A percentile compares a stretch with the other conserved stretches of the same genome.
These are phyloP conservation scores for Zymoseptoria ardabiliae DNA, from an alignment of 2,329 filamentous ascomycete species.

Conservation along the genomic window DNA sequence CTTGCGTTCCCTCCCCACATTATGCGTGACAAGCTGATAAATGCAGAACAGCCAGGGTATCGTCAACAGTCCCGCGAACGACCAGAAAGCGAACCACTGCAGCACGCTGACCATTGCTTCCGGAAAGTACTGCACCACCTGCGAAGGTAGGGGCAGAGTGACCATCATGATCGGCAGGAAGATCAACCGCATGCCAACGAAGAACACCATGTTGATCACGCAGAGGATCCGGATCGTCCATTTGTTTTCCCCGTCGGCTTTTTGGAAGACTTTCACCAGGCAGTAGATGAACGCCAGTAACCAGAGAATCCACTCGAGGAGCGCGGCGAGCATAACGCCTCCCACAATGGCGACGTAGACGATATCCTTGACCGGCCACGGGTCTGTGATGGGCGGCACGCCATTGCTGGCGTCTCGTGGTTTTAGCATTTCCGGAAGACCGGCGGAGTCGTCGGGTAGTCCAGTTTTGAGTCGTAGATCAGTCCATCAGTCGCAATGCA, in stretches of 20 bases:
- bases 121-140: constrained; percentile 68
- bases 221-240: constrained; percentile 74
- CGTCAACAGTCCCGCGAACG: constrained; percentile 75
- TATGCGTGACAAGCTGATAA: constrained; percentile 82
- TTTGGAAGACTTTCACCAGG: constrained; percentile 74
- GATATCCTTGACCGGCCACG: constrained; percentile 52
- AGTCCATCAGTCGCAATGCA: neutral
- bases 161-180: constrained; percentile 94
- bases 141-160: constrained; percentile 72
- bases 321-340: constrained; percentile 71
- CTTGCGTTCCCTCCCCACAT: constrained; percentile 70
- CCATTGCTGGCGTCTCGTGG: constrained; percentile 1
- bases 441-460: neutral
- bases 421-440: neutral
- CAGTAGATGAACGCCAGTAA: constrained; percentile 91
- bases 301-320: constrained; percentile 93
- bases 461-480: neutral
- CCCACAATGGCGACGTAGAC: constrained; percentile 77
- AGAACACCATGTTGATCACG: constrained; percentile 65
- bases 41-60: constrained; percentile 91
- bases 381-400: constrained; percentile 8
- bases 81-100: constrained; percentile 95
- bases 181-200: constrained; percentile 71
- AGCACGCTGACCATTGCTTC: constrained; percentile 58
- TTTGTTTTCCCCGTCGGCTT: constrained; percentile 60